Conservation (phyloP, 1,139 yeast genomes). For the Saccharomyces hybrid region DNA sequence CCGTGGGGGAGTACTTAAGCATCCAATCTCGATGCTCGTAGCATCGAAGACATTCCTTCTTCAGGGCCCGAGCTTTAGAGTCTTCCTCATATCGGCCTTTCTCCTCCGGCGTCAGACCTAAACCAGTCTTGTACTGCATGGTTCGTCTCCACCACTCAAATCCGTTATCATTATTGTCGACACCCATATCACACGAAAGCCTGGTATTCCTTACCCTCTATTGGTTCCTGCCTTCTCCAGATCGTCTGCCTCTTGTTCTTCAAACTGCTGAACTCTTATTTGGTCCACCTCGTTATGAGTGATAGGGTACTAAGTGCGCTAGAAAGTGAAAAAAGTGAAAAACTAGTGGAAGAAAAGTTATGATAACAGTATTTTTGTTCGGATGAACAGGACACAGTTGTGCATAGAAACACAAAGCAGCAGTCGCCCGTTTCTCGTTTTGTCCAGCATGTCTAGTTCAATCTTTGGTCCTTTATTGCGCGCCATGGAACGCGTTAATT, state of each 20-base stretch:
- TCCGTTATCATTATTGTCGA: constrained; percentile 29
- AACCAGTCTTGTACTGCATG: constrained; percentile 63
- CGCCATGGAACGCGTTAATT: constrained; percentile 14
- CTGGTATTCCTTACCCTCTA: too few species aligned
- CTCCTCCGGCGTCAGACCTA: constrained; percentile 52
- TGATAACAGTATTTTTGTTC: background rate
- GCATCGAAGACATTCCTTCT: constrained; percentile 60
- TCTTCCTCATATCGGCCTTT: constrained; percentile 54
- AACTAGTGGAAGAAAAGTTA: background rate
- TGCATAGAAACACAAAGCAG: background rate
- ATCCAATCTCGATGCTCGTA: constrained; percentile 74
- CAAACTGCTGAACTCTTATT: background rate
- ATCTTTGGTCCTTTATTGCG: constrained; percentile 11
- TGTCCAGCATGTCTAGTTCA: background rate
- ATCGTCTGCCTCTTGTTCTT: background rate
- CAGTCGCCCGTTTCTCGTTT: background rate
- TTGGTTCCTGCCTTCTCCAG: too few species aligned
- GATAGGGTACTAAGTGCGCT: background rate
- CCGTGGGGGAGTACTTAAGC: constrained; percentile 74
- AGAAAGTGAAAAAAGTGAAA: background rate
- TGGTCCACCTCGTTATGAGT: background rate
- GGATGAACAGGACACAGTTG: background rate
- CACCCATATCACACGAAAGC: background rate
- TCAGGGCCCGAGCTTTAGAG: constrained; percentile 36
- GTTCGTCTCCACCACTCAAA: constrained; percentile 83